Conservation (phyloP, 2,329 filamentous ascomycete genomes). For the Boeremia lycopersici region DNA sequence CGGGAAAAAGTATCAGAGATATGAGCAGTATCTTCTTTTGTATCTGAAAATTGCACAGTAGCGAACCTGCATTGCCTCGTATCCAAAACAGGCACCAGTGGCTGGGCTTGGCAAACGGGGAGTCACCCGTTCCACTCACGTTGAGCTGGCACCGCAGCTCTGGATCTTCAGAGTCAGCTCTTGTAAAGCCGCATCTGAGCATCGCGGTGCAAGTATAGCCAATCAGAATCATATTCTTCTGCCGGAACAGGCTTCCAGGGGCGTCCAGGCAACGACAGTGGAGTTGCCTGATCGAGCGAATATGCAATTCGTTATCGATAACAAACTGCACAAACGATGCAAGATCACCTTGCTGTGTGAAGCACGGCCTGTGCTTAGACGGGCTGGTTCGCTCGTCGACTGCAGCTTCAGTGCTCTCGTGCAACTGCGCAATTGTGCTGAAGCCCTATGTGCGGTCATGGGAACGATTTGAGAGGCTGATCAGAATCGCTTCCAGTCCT, state of each 20-base stretch:
- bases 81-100: conserved; percentile 2
- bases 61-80: neutral
- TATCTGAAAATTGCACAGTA: neutral
- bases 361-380: too few species aligned
- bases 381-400: too few species aligned
- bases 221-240: neutral
- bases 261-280: neutral
- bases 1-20: neutral
- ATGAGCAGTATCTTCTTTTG: neutral
- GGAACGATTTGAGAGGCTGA: too few species aligned
- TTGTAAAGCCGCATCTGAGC: neutral
- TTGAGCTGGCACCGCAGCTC: neutral
- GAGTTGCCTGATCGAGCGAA: neutral
- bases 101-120: conserved; percentile 4
- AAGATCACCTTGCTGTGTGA: too few species aligned
- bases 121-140: neutral
- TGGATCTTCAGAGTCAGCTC: neutral
- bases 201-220: neutral
- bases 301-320: neutral
- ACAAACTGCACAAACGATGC: too few species aligned
- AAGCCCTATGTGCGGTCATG: too few species aligned
- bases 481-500: too few species aligned
- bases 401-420: too few species aligned
- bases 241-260: neutral
- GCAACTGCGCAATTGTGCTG: too few species aligned